These are phyloP conservation scores for Allodekkera sacchari DNA, from an alignment of 805 yeast genomes.

Conservation along the genomic window DNA sequence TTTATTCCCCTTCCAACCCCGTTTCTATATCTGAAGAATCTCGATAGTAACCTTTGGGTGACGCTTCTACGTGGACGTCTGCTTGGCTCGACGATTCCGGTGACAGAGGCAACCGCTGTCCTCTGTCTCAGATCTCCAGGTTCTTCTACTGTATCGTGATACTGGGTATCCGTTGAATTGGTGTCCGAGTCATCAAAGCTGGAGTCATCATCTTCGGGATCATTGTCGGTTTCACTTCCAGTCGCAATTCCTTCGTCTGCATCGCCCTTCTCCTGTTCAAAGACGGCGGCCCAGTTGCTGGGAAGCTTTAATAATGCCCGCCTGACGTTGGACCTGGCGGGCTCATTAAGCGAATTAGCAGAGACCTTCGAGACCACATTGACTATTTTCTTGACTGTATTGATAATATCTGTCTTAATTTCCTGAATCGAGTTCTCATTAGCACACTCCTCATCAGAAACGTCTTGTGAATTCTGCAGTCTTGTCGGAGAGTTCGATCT, in stretches of 20 bases:
- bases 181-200: constrained; percentile 4
- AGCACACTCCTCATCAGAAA: constrained; percentile 5
- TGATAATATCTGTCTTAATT: constrained; percentile 73
- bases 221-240: constrained; percentile 9
- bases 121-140: too few species aligned
- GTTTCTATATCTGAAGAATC: constrained; percentile 20
- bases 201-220: constrained; percentile 13
- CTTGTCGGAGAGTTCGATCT: neutral
- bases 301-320: constrained; percentile 74
- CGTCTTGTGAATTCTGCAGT: neutral
- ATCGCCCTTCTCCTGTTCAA: constrained; percentile 13
- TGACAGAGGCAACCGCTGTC: too few species aligned
- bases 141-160: too few species aligned
- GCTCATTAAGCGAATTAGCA: constrained; percentile 66
- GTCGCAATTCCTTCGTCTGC: constrained; percentile 7
- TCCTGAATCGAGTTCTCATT: constrained; percentile 27
- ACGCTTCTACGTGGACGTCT: constrained; percentile 5
- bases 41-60: constrained; percentile 21
- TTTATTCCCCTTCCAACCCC: constrained; percentile 4
- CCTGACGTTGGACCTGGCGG: constrained; percentile 73
- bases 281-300: constrained; percentile 47
- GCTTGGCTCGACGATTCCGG: neutral
- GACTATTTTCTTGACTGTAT: constrained; percentile 84
- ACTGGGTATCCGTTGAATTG: neutral
- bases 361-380: constrained; percentile 79